Evolutionary conservation across 805 yeast genomes (phyloP).

Genomic region (Starmerella bombicola): DNA sequence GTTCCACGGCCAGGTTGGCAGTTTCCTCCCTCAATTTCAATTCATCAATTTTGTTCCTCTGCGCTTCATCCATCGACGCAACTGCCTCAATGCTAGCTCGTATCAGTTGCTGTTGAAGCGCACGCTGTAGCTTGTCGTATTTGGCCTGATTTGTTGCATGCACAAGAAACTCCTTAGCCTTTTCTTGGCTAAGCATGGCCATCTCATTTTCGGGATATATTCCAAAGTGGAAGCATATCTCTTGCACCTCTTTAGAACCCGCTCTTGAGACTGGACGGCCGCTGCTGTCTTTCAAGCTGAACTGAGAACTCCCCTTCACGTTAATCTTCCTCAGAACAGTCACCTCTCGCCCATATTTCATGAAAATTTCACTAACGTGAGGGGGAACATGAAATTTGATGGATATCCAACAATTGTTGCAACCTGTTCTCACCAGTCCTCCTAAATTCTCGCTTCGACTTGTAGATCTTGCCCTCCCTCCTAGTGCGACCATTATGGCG

Average conservation of each 20-base stretch:
- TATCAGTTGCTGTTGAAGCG: constrained; percentile 28
- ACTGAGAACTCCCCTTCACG: constrained; percentile 41
- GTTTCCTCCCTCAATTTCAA: too few relatives aligned
- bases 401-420: constrained; percentile 50
- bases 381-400: constrained; percentile 45
- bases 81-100: constrained; percentile 31
- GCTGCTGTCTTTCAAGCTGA: constrained; percentile 41
- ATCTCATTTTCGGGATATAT: constrained; percentile 81
- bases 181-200: constrained; percentile 86
- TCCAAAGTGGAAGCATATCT: constrained; percentile 55
- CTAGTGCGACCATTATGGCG: constrained; percentile 75
- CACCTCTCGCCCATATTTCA: constrained; percentile 54
- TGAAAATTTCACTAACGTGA: constrained; percentile 54
- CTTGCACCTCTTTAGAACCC: constrained; percentile 49
- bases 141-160: constrained; percentile 60
- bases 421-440: constrained; percentile 66
- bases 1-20: too few relatives aligned
- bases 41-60: too few relatives aligned
- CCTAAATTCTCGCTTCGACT: constrained; percentile 66
- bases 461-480: constrained; percentile 79
- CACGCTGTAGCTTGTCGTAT: constrained; percentile 59
- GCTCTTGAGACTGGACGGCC: constrained; percentile 41
- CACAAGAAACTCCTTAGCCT: constrained; percentile 79
- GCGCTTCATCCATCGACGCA: constrained; percentile 16
- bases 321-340: constrained; percentile 52